Base-by-base conservation (phyloP, 176 grass and related monocot species). In the Aegilops tauschii region DNA sequence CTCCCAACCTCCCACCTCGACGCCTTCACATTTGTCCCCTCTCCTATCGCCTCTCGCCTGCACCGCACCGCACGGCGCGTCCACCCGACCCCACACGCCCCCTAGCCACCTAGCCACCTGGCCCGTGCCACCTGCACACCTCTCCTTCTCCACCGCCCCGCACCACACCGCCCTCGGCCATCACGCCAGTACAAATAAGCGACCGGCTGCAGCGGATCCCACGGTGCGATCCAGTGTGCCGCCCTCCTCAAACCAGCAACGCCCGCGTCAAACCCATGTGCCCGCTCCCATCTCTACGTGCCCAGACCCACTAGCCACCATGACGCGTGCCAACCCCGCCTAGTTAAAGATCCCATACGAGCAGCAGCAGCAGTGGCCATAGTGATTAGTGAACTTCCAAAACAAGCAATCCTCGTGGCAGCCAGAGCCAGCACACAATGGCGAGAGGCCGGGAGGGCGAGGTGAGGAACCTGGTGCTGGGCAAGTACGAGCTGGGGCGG, bases 401-500 rank as follows among this genome's bases (percentile, higher is more conserved):
- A 20, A 30, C 27, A 40, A 13, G 45, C 47, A 16, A 45, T 45
- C 23, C 39, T 16, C 47, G 47, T 50, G 47, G 47, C 47, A 56
- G 52, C 47, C 10, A 37, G 36, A 54, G 14, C 50, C 50, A 1
- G 18, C 54, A 18, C 0, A 7, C 52, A 12, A 80, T 79, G 90
- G 23, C 77, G 67, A 72, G 67, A 86, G 79, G 16, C 13, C 78
- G 77, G 77, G 92, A 89, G 39, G 84, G n/a, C 50, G 84, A 81
- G 81, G 61, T 37, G 59, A 50, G 87, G 87, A 91, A 71, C 50
- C 76, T 96, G 39, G 77, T 99, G 50, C 73, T 99, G 50, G 92
- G 92, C 35, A 81, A 90, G 88, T 98, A 98, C 50, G 94, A 98
- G 87, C 95, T 98, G 71, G 97, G 94, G 6, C 47, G 92, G n/a